phyloP scores from a whole-genome alignment of 2,329 filamentous ascomycete species.

The Epichloe bromicola region DNA sequence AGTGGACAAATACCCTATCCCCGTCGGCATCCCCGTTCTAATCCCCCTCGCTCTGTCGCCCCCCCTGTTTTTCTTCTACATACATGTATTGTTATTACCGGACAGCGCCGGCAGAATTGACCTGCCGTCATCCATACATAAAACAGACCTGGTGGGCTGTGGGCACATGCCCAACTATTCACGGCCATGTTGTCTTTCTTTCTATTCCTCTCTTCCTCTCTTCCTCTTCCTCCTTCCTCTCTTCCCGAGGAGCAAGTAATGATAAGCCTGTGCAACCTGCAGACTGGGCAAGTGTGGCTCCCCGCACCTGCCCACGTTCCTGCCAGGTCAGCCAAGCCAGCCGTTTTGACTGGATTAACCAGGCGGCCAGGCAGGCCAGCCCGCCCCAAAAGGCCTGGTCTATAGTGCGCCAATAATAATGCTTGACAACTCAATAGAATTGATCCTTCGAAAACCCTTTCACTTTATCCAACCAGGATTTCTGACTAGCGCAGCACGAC shows the following conservation, averaged over 20 bases:
- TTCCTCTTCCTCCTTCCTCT: neutral
- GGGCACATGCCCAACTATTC: neutral
- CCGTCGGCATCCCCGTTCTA: constrained; percentile 1
- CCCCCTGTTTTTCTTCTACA: neutral
- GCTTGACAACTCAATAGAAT: too few species aligned
- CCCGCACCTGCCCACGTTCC: constrained; percentile 2
- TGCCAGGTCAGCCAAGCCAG: neutral
- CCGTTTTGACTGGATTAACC: too few species aligned
- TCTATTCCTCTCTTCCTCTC: neutral
- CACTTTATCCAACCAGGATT: neutral
- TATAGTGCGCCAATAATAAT: too few species aligned
- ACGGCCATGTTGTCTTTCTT: neutral
- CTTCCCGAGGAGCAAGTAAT: neutral
- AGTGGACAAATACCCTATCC: neutral
- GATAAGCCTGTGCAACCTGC: neutral
- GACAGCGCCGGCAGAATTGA: too few species aligned
- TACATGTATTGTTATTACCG: too few species aligned
- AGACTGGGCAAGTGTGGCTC: constrained; percentile 3
- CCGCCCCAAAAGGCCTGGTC: too few species aligned
- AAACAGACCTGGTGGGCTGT: too few species aligned
- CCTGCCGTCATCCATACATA: too few species aligned
- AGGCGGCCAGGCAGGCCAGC: too few species aligned
- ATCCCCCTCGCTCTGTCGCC: neutral
- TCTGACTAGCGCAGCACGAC: neutral
- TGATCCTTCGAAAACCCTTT: too few species aligned